phyloP scores from a whole-genome alignment of 225 moss, liverwort and hornwort genomes.

The Pleurozium schreberi region DNA sequence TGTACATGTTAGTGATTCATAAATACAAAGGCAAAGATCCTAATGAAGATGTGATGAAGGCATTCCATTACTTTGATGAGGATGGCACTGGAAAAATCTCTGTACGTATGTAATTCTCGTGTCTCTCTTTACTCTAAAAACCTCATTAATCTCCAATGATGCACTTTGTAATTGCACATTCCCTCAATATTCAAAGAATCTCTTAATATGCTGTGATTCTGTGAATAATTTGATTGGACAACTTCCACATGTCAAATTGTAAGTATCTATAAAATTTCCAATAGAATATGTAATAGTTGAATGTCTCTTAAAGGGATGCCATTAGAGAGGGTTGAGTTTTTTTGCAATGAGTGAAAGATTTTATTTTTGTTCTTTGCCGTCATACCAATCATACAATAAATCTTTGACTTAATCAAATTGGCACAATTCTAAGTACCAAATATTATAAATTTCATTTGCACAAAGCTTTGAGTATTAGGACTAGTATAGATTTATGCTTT shows the following conservation, averaged over 20 bases:
- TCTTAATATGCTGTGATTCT: too few species aligned
- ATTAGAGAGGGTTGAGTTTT: background rate
- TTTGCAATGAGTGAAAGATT: background rate
- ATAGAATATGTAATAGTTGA: too few species aligned
- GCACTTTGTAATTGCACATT: background rate
- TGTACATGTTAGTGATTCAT: conserved; percentile 23
- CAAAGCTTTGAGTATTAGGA: too few species aligned
- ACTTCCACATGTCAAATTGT: background rate
- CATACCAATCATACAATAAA: background rate
- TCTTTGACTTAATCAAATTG: too few species aligned
- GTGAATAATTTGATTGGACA: background rate
- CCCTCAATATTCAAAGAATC: background rate
- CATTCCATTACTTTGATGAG: conserved; percentile 60
- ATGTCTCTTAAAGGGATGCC: background rate
- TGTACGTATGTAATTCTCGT: conserved; percentile 18
- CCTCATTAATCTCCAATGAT: background rate
- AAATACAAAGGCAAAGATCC: conserved; percentile 65
- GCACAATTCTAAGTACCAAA: background rate
- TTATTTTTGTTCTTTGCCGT: background rate
- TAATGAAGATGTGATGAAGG: conserved; percentile 50
- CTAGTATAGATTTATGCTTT: too few species aligned
- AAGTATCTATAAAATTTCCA: too few species aligned
- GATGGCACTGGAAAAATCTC: conserved; percentile 68
- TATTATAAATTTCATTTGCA: background rate
- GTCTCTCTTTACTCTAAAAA: background rate